A percentile compares a stretch with the other conserved stretches of the same genome.
Conservation (phyloP, 768 basidiomycete genomes). For the Collybia sordida region DNA sequence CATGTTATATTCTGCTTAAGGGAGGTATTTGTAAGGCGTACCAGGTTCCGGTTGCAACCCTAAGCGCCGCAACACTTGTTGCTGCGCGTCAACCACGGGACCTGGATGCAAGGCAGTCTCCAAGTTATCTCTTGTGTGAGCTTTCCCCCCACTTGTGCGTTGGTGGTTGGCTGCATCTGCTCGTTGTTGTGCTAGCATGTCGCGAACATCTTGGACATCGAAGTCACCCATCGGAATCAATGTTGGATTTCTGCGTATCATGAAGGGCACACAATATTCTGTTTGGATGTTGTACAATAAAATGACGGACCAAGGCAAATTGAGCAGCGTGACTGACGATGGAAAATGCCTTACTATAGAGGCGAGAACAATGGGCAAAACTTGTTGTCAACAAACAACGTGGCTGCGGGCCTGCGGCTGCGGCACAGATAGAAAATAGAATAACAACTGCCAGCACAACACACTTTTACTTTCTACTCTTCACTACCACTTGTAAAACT, state of each 20-base stretch:
- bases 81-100: constrained; percentile 18
- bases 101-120: constrained; percentile 32
- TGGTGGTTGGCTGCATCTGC: constrained; percentile 39
- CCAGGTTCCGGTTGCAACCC: constrained; percentile 20
- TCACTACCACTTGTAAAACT: constrained; percentile 8
- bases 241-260: constrained; percentile 81
- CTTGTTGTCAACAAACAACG: neutral
- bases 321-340: constrained; percentile 6
- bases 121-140: constrained; percentile 28
- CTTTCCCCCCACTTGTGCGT: constrained; percentile 34
- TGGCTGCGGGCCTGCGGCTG: constrained; percentile 7
- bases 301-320: constrained; percentile 13
- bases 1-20: constrained; percentile 6
- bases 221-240: constrained; percentile 73
- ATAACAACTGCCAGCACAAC: constrained; percentile 7
- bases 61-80: constrained; percentile 24
- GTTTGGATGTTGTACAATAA: neutral
- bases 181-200: constrained; percentile 52
- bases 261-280: constrained; percentile 15
- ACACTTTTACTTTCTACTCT: constrained; percentile 12
- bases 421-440: neutral
- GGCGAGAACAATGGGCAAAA: constrained; percentile 10
- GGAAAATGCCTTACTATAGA: neutral
- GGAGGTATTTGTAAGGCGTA: constrained; percentile 4
- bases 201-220: constrained; percentile 79